These are phyloP conservation scores for Fusarium sp. DNA, from an alignment of 2,329 filamentous ascomycete species.

Conservation along the genomic window DNA sequence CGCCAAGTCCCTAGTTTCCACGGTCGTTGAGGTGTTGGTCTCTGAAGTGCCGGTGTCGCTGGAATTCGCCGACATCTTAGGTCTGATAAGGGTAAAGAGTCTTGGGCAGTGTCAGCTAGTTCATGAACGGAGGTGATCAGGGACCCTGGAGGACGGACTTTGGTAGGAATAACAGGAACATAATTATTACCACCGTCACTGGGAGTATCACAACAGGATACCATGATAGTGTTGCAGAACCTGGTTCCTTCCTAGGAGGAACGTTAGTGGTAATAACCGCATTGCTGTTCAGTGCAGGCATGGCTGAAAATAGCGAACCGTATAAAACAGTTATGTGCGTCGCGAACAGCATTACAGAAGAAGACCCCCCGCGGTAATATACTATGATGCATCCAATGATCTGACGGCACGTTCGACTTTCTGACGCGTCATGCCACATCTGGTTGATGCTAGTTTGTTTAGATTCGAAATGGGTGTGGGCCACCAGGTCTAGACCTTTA, in stretches of 20 bases:
- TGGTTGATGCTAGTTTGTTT: no score
- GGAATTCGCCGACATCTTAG: rapidly evolving
- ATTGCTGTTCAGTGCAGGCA: not conserved
- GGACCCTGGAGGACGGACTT: not conserved
- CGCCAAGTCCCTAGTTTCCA: not conserved
- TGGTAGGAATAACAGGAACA: not conserved
- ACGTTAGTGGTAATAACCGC: not conserved
- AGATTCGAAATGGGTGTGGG: no score
- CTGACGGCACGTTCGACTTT: no score
- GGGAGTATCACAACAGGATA: not conserved
- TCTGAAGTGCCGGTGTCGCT: not conserved
- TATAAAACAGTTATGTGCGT: not conserved
- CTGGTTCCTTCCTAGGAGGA: no score
- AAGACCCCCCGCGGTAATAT: no score
- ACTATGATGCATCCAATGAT: no score
- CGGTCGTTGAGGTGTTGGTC: not conserved
- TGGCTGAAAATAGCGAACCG: not conserved
- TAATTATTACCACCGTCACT: not conserved
- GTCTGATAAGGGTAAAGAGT: not conserved
- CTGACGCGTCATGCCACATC: no score
- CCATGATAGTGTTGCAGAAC: not conserved
- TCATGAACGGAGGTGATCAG: not conserved
- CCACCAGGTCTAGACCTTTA: no score
- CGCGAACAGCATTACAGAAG: not conserved
- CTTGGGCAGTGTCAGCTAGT: not conserved